These are phyloP conservation scores for Pholiota conissans DNA, from an alignment of 768 basidiomycete species.

Conservation along the genomic window DNA sequence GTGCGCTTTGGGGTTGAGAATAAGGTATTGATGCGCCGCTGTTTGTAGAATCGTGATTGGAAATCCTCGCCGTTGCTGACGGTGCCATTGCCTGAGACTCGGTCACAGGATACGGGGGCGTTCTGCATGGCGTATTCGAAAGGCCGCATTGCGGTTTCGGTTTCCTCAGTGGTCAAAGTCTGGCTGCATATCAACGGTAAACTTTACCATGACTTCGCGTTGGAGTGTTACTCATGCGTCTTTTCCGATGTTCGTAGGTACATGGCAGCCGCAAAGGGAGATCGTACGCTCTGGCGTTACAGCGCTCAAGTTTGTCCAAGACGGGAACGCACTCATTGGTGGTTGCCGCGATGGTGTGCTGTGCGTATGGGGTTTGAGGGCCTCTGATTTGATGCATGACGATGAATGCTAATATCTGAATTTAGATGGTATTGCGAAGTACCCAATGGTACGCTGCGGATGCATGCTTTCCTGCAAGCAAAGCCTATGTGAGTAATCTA, in stretches of 20 bases:
- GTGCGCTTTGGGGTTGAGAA: too few relatives aligned
- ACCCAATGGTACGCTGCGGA: conserved; percentile 64
- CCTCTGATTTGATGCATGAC: background rate
- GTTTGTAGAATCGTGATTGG: too few relatives aligned
- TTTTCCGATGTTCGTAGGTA: conserved; percentile 36
- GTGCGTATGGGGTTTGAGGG: conserved; percentile 34
- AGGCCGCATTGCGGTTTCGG: conserved; percentile 63
- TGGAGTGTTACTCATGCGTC: background rate
- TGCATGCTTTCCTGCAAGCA: conserved; percentile 51
- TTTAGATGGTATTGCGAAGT: conserved; percentile 68
- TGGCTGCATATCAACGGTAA: conserved; percentile 63
- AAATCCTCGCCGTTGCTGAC: conserved; percentile 48
- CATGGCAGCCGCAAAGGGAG: conserved; percentile 64
- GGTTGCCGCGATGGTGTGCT: conserved; percentile 71
- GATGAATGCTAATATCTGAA: conserved; percentile 5
- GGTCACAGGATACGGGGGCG: conserved; percentile 28
- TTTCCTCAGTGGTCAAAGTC: conserved; percentile 61
- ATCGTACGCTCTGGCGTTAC: conserved; percentile 67
- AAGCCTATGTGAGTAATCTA: conserved; percentile 49
- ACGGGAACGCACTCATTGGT: conserved; percentile 63
- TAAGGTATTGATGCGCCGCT: too few relatives aligned
- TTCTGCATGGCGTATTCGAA: conserved; percentile 55
- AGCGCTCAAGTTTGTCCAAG: conserved; percentile 60
- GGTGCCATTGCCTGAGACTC: conserved; percentile 16
- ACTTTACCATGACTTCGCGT: conserved; percentile 4